Evolutionary conservation across 2,329 filamentous ascomycete genomes (phyloP).

Genomic region (Mariannaea sp.): DNA sequence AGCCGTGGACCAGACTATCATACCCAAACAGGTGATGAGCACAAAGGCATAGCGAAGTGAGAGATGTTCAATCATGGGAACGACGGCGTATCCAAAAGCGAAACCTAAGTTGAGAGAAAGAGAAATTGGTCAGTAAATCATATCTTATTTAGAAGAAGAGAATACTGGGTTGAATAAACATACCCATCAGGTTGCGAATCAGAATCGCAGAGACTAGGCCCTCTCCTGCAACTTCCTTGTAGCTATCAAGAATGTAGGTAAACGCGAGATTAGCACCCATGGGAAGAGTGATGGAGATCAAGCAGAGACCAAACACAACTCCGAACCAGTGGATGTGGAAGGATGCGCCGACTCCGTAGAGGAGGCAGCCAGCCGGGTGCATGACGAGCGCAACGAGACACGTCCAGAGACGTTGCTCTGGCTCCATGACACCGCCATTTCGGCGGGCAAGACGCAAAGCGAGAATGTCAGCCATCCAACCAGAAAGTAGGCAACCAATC

Average conservation of each 20-base stretch:
- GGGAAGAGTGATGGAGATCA: slow-evolving; percentile 31
- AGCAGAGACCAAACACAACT: slow-evolving; percentile 29
- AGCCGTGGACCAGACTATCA: slow-evolving; percentile 21
- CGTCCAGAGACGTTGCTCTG: slow-evolving; percentile 35
- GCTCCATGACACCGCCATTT: slow-evolving; percentile 34
- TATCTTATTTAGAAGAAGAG: background rate
- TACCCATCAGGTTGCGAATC: slow-evolving; percentile 34
- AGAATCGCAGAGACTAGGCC: slow-evolving; percentile 30
- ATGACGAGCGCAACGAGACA: slow-evolving; percentile 27
- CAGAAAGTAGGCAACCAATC: slow-evolving; percentile 31
- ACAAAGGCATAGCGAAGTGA: slow-evolving; percentile 30
- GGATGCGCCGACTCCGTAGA: slow-evolving; percentile 33
- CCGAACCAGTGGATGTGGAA: slow-evolving; percentile 34
- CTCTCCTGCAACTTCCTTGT: slow-evolving; percentile 33
- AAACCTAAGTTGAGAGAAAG: slow-evolving; percentile 29
- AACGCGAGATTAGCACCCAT: slow-evolving; percentile 31
- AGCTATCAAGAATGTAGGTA: slow-evolving; percentile 35
- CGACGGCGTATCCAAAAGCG: slow-evolving; percentile 34
- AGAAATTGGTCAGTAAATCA: background rate
- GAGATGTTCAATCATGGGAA: slow-evolving; percentile 31
- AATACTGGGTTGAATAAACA: background rate
- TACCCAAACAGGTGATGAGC: slow-evolving; percentile 26
- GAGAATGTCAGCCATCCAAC: slow-evolving; percentile 30
- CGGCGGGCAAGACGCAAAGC: slow-evolving; percentile 27
- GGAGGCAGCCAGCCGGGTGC: slow-evolving; percentile 31